Conservation (phyloP, 805 yeast genomes). For the Lipomyces sp. region DNA sequence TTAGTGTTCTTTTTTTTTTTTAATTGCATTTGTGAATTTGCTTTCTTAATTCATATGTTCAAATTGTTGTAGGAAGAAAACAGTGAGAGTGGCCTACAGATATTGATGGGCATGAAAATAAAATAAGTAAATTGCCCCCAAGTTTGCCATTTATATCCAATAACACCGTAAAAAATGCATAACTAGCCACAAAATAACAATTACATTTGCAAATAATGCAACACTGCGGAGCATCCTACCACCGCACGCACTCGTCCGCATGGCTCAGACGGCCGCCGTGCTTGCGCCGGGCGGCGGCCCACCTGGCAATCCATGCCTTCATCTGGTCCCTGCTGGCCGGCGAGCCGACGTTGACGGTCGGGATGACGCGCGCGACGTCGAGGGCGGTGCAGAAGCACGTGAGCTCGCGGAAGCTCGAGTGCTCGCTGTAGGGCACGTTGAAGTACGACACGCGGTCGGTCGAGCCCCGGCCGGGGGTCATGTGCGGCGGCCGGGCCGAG, state of each 20-base stretch:
- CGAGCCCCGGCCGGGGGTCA: constrained; percentile 31
- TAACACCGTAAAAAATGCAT: not conserved
- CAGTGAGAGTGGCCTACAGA: too few relatives aligned
- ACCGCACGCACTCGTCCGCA: not conserved
- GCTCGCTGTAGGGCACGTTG: constrained; percentile 84
- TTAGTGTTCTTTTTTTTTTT: not conserved
- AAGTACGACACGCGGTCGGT: constrained; percentile 20
- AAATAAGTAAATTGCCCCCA: too few relatives aligned
- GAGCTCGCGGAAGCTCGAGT: constrained; percentile 82
- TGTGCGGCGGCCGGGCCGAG: constrained; percentile 8
- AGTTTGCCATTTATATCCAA: too few relatives aligned
- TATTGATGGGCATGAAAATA: too few relatives aligned
- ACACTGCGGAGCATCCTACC: not conserved
- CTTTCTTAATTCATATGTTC: too few relatives aligned
- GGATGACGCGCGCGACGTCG: constrained; percentile 54
- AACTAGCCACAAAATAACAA: not conserved
- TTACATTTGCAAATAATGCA: not conserved
- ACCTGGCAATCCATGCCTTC: constrained; percentile 29
- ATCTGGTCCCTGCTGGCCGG: constrained; percentile 24
- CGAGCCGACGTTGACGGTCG: constrained; percentile 59
- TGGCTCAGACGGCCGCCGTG: constrained; percentile 7
- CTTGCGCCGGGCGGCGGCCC: constrained; percentile 14
- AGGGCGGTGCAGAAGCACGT: constrained; percentile 58
- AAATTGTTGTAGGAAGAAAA: too few relatives aligned
- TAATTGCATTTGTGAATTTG: not conserved